A percentile compares a stretch with the other conserved stretches of the same genome.
Conservation (phyloP, 2,329 filamentous ascomycete species). For the Apiospora marii region DNA sequence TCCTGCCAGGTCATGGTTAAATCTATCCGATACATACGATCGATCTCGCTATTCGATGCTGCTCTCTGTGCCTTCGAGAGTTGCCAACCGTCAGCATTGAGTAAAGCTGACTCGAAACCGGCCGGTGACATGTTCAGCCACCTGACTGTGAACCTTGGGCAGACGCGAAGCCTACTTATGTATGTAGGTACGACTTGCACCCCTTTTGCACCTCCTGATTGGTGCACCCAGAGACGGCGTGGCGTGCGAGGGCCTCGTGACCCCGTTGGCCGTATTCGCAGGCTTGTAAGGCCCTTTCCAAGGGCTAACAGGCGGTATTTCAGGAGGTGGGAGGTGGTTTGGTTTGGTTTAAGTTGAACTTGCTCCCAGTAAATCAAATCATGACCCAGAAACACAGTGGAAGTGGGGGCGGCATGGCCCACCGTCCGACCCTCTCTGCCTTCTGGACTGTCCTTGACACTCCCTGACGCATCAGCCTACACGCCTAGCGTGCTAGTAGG, state of each 20-base stretch:
- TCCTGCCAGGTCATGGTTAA: background rate
- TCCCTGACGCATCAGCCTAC: constrained; percentile 36
- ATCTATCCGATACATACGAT: background rate
- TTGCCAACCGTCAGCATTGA: constrained; percentile 4
- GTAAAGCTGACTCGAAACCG: constrained; percentile 5
- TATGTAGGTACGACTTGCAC: background rate
- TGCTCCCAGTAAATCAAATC: constrained; percentile 4
- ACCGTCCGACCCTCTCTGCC: background rate
- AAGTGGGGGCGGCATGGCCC: constrained; percentile 3
- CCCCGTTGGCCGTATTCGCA: background rate
- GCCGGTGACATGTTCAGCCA: constrained; percentile 8
- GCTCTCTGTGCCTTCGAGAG: background rate
- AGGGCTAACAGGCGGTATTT: constrained; percentile 5
- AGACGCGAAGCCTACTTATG: background rate
- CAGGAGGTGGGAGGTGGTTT: background rate
- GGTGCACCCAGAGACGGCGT: background rate
- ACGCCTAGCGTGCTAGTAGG: constrained; percentile 39
- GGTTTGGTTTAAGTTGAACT: constrained; percentile 11
- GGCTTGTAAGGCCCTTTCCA: background rate
- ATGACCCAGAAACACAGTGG: background rate
- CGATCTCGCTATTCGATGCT: background rate
- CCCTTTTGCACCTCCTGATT: constrained; percentile 6
- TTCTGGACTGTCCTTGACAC: constrained; percentile 5
- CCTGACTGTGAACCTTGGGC: background rate
- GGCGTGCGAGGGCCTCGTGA: background rate